Conservation (phyloP, 2,329 filamentous ascomycete species). For the Verticillium nubilum region DNA sequence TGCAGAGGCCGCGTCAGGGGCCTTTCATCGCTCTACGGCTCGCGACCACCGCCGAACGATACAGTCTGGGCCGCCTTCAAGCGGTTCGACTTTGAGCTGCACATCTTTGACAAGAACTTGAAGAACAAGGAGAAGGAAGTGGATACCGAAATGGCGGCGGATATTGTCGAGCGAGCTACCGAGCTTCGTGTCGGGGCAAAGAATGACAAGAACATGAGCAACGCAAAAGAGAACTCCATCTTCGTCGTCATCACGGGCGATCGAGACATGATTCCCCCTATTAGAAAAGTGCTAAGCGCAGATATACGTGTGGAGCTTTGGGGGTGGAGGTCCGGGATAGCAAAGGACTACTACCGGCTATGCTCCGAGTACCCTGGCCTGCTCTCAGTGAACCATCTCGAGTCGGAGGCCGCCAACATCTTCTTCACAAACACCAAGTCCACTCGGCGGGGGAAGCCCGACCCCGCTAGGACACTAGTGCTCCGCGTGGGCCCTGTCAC, state of each 20-base stretch:
- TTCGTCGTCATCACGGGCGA: constrained; percentile 19
- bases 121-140: constrained; percentile 19
- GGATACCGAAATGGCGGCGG: constrained; percentile 17
- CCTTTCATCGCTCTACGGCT: constrained; percentile 17
- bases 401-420: constrained; percentile 1
- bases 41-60: constrained; percentile 18
- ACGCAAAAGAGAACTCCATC: constrained; percentile 9
- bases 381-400: constrained; percentile 4
- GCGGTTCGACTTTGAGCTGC: constrained; percentile 10
- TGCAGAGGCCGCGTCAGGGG: constrained; percentile 10
- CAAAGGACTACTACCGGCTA: constrained; percentile 10
- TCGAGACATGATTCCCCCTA: constrained; percentile 17
- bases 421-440: constrained; percentile 9
- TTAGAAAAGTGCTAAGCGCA: constrained; percentile 10
- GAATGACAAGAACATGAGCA: no score
- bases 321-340: constrained; percentile 16
- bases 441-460: constrained; percentile 1
- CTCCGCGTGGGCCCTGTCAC: background rate
- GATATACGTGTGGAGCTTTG: constrained; percentile 19
- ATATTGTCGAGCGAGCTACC: constrained; percentile 12
- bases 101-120: constrained; percentile 13
- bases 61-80: constrained; percentile 15
- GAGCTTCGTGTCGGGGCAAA: no score
- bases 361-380: background rate
- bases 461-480: constrained; percentile 3